Evolutionary conservation across 2,329 filamentous ascomycete species (phyloP).

Genomic region (Colletotrichum kahawae): DNA sequence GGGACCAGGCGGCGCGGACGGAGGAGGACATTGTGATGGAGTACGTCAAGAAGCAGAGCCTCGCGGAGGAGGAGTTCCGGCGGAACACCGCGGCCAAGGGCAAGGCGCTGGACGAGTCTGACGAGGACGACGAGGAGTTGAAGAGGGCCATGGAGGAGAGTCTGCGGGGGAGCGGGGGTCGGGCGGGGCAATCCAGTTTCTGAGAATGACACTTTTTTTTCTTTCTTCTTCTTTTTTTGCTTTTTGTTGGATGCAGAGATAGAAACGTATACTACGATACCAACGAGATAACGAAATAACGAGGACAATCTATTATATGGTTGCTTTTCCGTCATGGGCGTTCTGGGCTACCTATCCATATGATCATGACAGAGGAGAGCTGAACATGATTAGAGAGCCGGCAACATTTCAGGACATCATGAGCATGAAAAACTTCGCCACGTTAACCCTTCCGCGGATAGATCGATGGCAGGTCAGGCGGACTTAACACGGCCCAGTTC

Average conservation of each 20-base stretch:
- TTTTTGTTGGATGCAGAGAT: not conserved
- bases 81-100: slow-evolving; percentile 34
- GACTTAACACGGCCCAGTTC: slow-evolving; percentile 22
- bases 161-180: slow-evolving; percentile 43
- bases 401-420: not conserved
- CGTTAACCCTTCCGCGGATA: not conserved
- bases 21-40: slow-evolving; percentile 79
- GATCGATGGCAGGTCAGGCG: not conserved
- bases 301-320: not conserved
- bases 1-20: slow-evolving; percentile 47
- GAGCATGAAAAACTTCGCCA: not conserved
- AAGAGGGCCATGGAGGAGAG: slow-evolving; percentile 61
- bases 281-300: slow-evolving; percentile 2
- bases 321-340: not conserved
- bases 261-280: slow-evolving; percentile 16
- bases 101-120: slow-evolving; percentile 33
- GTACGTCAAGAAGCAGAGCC: slow-evolving; percentile 78
- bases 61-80: slow-evolving; percentile 67
- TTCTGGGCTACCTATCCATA: not conserved
- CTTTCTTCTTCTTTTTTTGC: not conserved
- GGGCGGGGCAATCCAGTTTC: slow-evolving; percentile 12
- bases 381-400: not conserved
- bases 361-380: not conserved
- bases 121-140: slow-evolving; percentile 61
- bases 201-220: not conserved